Conservation (phyloP, 78 protist species). For the Dictyostelium discoideum region dicty_2.7 NC_007090.3:4421001-4421500, state of each 20-base stretch:
- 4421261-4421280: conserved; percentile 65
- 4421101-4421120: background rate
- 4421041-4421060: conserved; percentile 37
- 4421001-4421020: background rate
- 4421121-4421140: background rate
- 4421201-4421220: background rate
- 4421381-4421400: conserved; percentile 52
- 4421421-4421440: background rate
- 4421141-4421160: background rate
- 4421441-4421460: background rate
- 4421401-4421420: background rate
- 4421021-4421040: conserved; percentile 40
- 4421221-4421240: background rate
- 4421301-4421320: conserved; percentile 34
- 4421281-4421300: conserved; percentile 15
- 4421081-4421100: background rate
- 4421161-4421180: background rate
- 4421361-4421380: conserved; percentile 28
- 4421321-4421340: conserved; percentile 7
- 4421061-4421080: background rate
- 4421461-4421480: background rate
- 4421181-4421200: background rate
- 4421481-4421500: background rate
- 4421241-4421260: conserved; percentile 33
- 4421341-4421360: conserved; percentile 13